Conservation (phyloP, 305 asterid species). For the Stenogyne calaminthoides region DNA sequence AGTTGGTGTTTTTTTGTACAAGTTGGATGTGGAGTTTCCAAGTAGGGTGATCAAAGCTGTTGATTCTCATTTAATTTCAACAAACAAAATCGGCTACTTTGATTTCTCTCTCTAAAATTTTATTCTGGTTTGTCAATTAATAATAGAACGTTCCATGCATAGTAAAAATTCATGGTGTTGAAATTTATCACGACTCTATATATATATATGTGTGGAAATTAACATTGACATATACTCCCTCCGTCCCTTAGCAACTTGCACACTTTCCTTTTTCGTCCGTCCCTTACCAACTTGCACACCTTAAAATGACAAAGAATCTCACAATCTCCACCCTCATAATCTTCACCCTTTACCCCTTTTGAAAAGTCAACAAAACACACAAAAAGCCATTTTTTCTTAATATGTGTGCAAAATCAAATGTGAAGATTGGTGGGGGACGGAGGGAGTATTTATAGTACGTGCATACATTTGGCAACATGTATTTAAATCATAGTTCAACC, state of each 20-base stretch:
- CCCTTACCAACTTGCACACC: too few species aligned
- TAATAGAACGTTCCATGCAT: neutral
- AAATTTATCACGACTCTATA: neutral
- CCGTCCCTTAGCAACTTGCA: too few species aligned
- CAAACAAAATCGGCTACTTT: neutral
- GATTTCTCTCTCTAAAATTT: neutral
- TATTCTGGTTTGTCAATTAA: neutral
- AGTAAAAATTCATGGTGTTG: neutral
- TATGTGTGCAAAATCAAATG: too few species aligned
- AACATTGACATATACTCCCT: too few species aligned
- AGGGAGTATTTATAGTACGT: neutral
- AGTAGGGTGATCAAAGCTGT: constrained; percentile 20
- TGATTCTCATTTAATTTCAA: constrained; percentile 10
- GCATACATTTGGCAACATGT: neutral
- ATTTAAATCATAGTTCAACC: neutral
- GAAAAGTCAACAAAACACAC: too few species aligned
- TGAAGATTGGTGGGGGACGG: too few species aligned
- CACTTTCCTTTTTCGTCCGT: too few species aligned
- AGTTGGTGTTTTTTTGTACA: constrained; percentile 21
- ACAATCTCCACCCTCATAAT: too few species aligned
- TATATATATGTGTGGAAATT: neutral
- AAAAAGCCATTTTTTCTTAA: too few species aligned
- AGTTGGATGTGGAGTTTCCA: constrained; percentile 27
- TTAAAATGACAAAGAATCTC: too few species aligned
- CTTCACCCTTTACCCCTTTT: too few species aligned